phyloP scores from a whole-genome alignment of 2,329 filamentous ascomycete species.

The Harringtonia aguacate region DNA sequence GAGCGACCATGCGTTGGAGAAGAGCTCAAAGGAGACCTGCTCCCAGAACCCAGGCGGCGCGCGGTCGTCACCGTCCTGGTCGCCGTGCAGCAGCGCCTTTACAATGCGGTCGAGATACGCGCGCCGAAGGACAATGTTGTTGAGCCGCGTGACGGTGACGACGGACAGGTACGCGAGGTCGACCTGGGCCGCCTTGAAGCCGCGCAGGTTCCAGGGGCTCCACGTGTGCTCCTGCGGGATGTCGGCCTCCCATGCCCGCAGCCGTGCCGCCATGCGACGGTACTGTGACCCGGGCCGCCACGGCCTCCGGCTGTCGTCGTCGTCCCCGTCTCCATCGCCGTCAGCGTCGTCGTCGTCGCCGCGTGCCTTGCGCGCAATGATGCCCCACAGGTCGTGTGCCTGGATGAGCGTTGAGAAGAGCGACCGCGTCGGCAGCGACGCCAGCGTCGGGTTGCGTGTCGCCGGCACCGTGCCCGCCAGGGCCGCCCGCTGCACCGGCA shows the following conservation, averaged over 20 bases:
- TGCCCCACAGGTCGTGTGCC: slow-evolving; percentile 42
- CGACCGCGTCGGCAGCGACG: slow-evolving; percentile 34
- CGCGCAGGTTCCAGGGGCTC: slow-evolving; percentile 29
- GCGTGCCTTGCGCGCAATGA: slow-evolving; percentile 32
- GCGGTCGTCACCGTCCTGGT: background rate
- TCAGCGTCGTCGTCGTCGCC: slow-evolving; percentile 22
- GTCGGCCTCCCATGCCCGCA: slow-evolving; percentile 35
- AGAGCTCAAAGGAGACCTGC: slow-evolving; percentile 12
- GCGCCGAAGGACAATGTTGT: slow-evolving; percentile 45
- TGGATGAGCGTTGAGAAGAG: slow-evolving; percentile 46
- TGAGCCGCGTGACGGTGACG: slow-evolving; percentile 42
- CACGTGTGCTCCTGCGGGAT: slow-evolving; percentile 38
- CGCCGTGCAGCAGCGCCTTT: background rate
- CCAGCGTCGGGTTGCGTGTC: slow-evolving; percentile 30
- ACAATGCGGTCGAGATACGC: slow-evolving; percentile 36
- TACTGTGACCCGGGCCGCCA: slow-evolving; percentile 37
- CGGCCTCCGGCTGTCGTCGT: slow-evolving; percentile 31
- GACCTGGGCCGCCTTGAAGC: slow-evolving; percentile 34
- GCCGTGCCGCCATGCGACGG: slow-evolving; percentile 26
- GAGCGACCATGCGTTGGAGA: slow-evolving; percentile 16
- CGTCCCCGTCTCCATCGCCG: slow-evolving; percentile 24
- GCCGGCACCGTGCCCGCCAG: slow-evolving; percentile 43
- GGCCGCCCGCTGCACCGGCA: slow-evolving; percentile 37
- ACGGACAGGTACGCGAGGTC: slow-evolving; percentile 44
- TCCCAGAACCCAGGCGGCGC: background rate